Evolutionary conservation across 768 basidiomycete genomes (phyloP), one percentile per base, ranked within the genome.

Genomic region (Boletus reticulatus): DNA sequence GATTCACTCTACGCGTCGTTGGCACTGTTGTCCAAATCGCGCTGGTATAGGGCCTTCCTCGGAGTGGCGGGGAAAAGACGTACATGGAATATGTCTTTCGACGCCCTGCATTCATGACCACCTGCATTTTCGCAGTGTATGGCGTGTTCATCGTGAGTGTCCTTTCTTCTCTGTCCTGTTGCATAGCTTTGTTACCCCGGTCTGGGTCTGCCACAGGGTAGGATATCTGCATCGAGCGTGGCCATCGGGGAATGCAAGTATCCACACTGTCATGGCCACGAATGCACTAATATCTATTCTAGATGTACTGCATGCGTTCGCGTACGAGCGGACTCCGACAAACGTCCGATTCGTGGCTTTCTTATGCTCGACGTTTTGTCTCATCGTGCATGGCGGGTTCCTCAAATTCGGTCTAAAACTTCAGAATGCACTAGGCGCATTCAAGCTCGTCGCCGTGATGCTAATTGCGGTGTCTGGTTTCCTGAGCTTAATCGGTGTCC

Each of bases 21-120:
- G 29, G 13, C n/a, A 42, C 11, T 4, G 20, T 31, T 19, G 4
- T 17, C 36, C 41, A 52, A 41, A 9, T 19, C 27, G 2, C 53
- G 7, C 2, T 29, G n/a, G 1, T 19, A 8, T 47, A 88, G 84
- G 86, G 82, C 19, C 74, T 90, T 3, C 88, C 88, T 2, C 75
- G 82, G 4, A 89, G 78, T 52, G 88, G 88, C 1, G 88, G 85
- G 3, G 88, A 89, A 73, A 89, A 89, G 72, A 87, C 84, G 49
- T 90, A 89, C 61, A 70, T 90, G 37, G 86, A 88, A 57, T 88
- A 78, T 64, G 79, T 88, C n/a, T 89, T 81, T 68, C 74, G 80
- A 44, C 75, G 75, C 4, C 88, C 88, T 7, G 78, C 75, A 47
- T 87, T 84, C 61, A 67, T 90, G 63, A 75, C 73, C 14, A 84